Evolutionary conservation across 768 basidiomycete genomes (phyloP).

Genomic region (Macrolepiota fuliginosa): DNA sequence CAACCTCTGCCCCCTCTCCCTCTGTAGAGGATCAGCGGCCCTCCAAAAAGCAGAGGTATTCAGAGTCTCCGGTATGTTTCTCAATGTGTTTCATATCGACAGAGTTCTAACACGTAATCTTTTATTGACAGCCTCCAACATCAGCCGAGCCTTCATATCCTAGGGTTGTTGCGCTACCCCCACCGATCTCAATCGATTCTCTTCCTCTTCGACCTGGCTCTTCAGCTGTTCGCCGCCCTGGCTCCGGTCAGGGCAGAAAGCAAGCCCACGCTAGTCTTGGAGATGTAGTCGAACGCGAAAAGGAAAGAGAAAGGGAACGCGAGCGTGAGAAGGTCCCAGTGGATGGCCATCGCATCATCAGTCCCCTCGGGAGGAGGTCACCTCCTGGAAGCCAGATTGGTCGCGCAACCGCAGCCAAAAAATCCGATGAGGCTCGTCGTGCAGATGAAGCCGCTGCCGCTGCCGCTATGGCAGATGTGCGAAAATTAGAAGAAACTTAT

Average conservation of each 20-base stretch:
- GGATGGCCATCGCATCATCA: slow-evolving; percentile 25
- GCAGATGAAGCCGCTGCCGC: slow-evolving; percentile 10
- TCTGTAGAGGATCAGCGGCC: slow-evolving; percentile 25
- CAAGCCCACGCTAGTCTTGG: background rate
- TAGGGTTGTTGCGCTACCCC: slow-evolving; percentile 7
- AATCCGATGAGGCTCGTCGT: slow-evolving; percentile 32
- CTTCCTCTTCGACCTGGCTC: background rate
- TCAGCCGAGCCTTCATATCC: background rate
- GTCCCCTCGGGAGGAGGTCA: slow-evolving; percentile 36
- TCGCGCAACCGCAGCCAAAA: slow-evolving; percentile 43
- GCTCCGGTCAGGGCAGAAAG: slow-evolving; percentile 5
- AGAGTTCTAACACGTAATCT: background rate
- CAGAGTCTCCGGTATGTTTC: slow-evolving; percentile 29
- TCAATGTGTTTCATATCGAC: too few relatives aligned
- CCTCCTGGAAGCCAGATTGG: slow-evolving; percentile 49
- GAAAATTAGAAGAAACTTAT: slow-evolving; percentile 2
- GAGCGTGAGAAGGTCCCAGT: slow-evolving; percentile 11
- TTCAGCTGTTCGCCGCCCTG: slow-evolving; percentile 2
- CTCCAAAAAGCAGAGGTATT: slow-evolving; percentile 44
- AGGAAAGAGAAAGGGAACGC: slow-evolving; percentile 4
- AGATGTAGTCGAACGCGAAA: slow-evolving; percentile 7
- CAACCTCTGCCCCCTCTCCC: slow-evolving; percentile 16
- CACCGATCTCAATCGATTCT: slow-evolving; percentile 4
- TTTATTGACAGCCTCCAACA: background rate
- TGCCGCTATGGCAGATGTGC: slow-evolving; percentile 5